Evolutionary conservation across 345 rosid species (phyloP).

Genomic region (Geranium brycei): DNA sequence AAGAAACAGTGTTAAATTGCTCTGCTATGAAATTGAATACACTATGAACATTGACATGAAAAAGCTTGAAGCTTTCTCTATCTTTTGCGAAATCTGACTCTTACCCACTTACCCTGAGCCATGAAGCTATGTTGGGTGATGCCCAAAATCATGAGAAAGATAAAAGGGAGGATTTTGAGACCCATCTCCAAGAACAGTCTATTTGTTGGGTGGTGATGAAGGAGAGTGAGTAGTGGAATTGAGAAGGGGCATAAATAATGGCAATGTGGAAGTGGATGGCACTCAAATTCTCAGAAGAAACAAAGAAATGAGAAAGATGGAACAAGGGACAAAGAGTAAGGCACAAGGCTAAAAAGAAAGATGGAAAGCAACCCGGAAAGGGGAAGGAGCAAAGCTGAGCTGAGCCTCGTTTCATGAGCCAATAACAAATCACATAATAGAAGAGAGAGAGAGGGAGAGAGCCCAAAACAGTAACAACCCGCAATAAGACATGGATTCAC

Average conservation of each 20-base stretch:
- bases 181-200: not conserved
- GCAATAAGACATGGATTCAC: not conserved
- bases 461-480: not conserved
- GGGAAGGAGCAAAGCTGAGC: not conserved
- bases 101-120: constrained; percentile 43
- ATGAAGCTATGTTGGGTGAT: constrained; percentile 34
- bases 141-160: constrained; percentile 37
- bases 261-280: not conserved
- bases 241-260: not conserved
- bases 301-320: not conserved
- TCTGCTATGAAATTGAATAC: not conserved
- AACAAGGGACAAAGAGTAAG: not conserved
- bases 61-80: not conserved
- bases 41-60: not conserved
- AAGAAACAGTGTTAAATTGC: not conserved
- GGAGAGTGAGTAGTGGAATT: not conserved
- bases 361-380: not conserved
- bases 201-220: not conserved
- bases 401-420: not conserved
- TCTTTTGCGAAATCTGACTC: constrained; percentile 8
- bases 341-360: not conserved
- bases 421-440: not conserved
- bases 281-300: not conserved
- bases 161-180: constrained; percentile 10
- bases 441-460: not conserved